phyloP scores from a whole-genome alignment of 2,329 filamentous ascomycete genomes.

The Aaosphaeria pasadenensis region DNA sequence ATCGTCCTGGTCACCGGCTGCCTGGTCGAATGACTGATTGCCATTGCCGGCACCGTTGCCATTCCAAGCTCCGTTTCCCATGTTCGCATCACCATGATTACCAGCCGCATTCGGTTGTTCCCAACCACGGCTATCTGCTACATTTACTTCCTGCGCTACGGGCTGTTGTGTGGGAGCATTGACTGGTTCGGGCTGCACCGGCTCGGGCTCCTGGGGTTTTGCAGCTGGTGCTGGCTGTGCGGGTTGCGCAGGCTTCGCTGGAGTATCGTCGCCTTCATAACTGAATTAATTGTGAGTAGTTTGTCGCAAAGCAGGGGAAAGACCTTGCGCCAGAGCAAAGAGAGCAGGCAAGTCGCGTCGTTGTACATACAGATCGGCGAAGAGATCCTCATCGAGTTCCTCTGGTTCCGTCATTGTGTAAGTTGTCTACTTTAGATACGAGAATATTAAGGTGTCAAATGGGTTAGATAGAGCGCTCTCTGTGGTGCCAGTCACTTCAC shows the following conservation, averaged over 20 bases:
- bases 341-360: not conserved
- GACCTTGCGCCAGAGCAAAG: not conserved
- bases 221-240: constrained; percentile 11
- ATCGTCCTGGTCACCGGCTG: constrained; percentile 33
- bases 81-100: constrained; percentile 24
- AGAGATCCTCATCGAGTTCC: constrained; percentile 89
- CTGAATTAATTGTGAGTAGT: constrained; percentile 56
- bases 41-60: constrained; percentile 14
- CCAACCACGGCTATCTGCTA: constrained; percentile 9
- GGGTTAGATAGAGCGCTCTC: no score
- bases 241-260: constrained; percentile 23
- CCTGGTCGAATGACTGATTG: constrained; percentile 28
- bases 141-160: constrained; percentile 2
- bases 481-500: no score
- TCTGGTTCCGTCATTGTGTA: constrained; percentile 72
- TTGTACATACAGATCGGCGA: constrained; percentile 80
- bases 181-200: constrained; percentile 15
- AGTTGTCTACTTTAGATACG: not conserved
- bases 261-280: constrained; percentile 38
- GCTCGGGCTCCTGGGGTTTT: constrained; percentile 10
- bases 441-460: no score
- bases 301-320: constrained; percentile 2
- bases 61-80: constrained; percentile 27
- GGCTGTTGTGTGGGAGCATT: not conserved
- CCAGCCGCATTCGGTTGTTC: constrained; percentile 14